phyloP scores from a whole-genome alignment of 805 yeast species.

The Saturnispora kantuleensis region DNA sequence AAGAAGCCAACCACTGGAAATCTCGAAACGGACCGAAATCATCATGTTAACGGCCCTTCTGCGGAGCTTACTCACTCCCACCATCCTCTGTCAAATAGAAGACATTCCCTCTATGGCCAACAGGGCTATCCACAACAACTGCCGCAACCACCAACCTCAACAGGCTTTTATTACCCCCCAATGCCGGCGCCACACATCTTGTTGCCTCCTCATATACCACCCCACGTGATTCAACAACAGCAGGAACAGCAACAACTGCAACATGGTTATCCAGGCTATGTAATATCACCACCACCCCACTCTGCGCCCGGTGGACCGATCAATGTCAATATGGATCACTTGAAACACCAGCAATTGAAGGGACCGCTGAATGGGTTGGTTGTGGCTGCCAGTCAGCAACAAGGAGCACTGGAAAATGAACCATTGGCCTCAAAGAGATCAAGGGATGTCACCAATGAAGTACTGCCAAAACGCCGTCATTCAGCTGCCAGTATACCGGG shows the following conservation, averaged over 20 bases:
- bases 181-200: neutral
- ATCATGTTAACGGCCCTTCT: neutral
- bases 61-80: no score
- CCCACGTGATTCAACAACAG: conserved; percentile 20
- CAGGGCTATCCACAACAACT: neutral
- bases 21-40: neutral
- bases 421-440: conserved; percentile 15
- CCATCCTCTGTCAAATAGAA: neutral
- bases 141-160: neutral
- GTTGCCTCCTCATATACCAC: conserved; percentile 1
- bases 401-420: neutral
- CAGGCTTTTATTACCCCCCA: conserved; percentile 1
- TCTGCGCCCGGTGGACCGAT: neutral
- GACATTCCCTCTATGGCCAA: conserved; percentile 1
- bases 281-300: neutral
- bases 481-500: conserved; percentile 24
- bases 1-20: neutral
- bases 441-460: conserved; percentile 21
- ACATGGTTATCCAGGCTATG: neutral
- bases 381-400: neutral
- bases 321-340: no score
- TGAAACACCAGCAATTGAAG: no score
- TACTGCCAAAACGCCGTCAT: conserved; percentile 20
- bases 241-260: conserved; percentile 12
- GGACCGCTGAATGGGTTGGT: neutral